phyloP scores from a whole-genome alignment of 2,329 filamentous ascomycete genomes.

The Phoma sp. region DNA sequence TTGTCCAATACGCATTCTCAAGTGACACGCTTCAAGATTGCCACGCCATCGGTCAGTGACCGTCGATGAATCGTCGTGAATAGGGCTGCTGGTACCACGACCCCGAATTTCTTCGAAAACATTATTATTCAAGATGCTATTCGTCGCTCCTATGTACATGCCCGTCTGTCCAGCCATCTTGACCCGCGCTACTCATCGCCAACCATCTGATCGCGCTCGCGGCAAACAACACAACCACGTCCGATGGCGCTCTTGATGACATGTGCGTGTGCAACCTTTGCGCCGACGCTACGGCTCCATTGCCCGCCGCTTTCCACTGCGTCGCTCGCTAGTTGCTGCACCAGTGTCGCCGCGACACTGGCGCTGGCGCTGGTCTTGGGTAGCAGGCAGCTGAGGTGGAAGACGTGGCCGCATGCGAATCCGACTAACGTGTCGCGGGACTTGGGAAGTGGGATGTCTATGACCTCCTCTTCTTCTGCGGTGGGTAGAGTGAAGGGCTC shows the following conservation, averaged over 20 bases:
- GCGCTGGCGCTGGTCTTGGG: slow-evolving; percentile 51
- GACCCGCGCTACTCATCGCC: slow-evolving; percentile 1
- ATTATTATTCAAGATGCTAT: background rate
- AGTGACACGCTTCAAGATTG: too few species aligned
- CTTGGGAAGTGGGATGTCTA: slow-evolving; percentile 33
- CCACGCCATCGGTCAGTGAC: background rate
- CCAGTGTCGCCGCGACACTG: slow-evolving; percentile 51
- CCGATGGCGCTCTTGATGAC: slow-evolving; percentile 79
- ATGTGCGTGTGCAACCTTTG: slow-evolving; percentile 67
- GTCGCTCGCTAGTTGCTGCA: slow-evolving; percentile 49
- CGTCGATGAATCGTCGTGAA: background rate
- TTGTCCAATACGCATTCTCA: too few species aligned
- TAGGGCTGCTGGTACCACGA: background rate
- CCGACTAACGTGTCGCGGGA: slow-evolving; percentile 72
- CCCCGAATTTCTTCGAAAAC: background rate
- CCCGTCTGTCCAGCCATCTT: background rate
- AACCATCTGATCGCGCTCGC: slow-evolving; percentile 30
- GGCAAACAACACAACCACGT: slow-evolving; percentile 47
- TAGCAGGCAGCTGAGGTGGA: slow-evolving; percentile 76
- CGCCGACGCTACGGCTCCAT: slow-evolving; percentile 70
- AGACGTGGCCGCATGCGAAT: slow-evolving; percentile 83
- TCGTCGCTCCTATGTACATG: background rate
- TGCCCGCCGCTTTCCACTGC: slow-evolving; percentile 54
- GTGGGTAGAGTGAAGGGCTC: slow-evolving; percentile 41
- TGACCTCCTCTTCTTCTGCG: slow-evolving; percentile 36